phyloP scores from a whole-genome alignment of 306 rosid genomes.

The Castanopsis chinensis region DNA sequence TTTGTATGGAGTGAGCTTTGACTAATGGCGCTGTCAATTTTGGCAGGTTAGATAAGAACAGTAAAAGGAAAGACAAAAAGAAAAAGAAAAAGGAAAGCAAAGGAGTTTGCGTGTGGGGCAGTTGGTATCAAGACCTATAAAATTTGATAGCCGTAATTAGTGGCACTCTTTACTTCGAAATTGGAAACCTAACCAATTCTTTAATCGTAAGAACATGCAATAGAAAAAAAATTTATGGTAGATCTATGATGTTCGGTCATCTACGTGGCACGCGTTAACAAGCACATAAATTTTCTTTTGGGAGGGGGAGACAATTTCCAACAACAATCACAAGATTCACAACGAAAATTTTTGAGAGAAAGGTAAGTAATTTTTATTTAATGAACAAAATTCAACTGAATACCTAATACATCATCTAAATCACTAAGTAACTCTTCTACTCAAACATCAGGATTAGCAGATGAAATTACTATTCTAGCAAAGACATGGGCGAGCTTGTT shows the following conservation, averaged over 20 bases:
- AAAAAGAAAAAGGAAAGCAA: background rate
- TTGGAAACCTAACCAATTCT: background rate
- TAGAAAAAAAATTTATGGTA: background rate
- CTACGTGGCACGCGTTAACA: background rate
- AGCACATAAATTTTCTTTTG: background rate
- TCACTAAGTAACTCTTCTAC: no score
- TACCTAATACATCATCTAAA: no score
- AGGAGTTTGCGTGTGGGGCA: background rate
- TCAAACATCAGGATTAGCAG: no score
- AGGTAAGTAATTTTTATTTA: no score
- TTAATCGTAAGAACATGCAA: background rate
- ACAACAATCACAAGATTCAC: no score
- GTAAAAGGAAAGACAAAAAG: background rate
- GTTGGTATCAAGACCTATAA: background rate
- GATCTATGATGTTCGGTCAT: background rate
- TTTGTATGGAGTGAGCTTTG: no score
- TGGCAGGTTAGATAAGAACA: background rate
- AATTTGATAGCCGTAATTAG: background rate
- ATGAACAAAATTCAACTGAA: no score
- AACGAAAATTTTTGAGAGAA: no score
- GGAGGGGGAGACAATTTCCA: no score
- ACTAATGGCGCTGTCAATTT: no score
- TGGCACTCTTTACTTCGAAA: background rate
- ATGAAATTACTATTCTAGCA: no score
- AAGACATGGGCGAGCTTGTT: no score